These are phyloP conservation scores for Ogataea kodamae DNA, from an alignment of 805 yeast genomes.

Conservation along the genomic window DNA sequence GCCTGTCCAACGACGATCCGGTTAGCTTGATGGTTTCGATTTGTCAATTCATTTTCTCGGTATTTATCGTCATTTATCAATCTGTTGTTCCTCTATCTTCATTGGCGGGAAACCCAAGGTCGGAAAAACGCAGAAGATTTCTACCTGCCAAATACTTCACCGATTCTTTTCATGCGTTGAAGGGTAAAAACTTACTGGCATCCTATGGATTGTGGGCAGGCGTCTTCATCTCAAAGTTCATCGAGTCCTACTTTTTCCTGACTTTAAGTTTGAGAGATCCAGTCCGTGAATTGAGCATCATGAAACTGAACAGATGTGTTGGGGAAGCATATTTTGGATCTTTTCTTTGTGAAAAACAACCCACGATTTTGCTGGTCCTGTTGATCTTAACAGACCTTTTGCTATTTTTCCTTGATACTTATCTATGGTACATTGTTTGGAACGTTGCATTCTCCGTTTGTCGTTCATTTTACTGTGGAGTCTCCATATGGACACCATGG, in stretches of 20 bases:
- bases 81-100: slow-evolving; percentile 60
- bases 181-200: slow-evolving; percentile 52
- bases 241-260: slow-evolving; percentile 76
- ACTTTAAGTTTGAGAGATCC: slow-evolving; percentile 73
- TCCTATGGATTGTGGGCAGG: slow-evolving; percentile 69
- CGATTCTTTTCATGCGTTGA: slow-evolving; percentile 50
- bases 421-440: slow-evolving; percentile 82
- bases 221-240: slow-evolving; percentile 63
- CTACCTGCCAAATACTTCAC: slow-evolving; percentile 59
- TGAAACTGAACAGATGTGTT: slow-evolving; percentile 53
- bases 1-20: slow-evolving; percentile 32
- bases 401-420: slow-evolving; percentile 75
- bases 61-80: slow-evolving; percentile 51
- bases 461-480: slow-evolving; percentile 64
- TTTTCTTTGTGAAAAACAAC: slow-evolving; percentile 51
- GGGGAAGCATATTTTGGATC: slow-evolving; percentile 59
- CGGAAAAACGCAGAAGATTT: slow-evolving; percentile 36
- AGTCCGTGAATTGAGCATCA: slow-evolving; percentile 58
- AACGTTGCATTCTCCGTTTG: slow-evolving; percentile 70
- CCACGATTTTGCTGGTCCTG: slow-evolving; percentile 50
- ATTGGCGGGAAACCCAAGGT: slow-evolving; percentile 43
- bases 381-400: slow-evolving; percentile 60
- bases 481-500: slow-evolving; percentile 89
- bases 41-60: slow-evolving; percentile 54
- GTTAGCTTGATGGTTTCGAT: slow-evolving; percentile 45